Evolutionary conservation across 2,329 filamentous ascomycete genomes (phyloP), one percentile per base, ranked within the genome.

Genomic region (Aspergillus ruber): DNA sequence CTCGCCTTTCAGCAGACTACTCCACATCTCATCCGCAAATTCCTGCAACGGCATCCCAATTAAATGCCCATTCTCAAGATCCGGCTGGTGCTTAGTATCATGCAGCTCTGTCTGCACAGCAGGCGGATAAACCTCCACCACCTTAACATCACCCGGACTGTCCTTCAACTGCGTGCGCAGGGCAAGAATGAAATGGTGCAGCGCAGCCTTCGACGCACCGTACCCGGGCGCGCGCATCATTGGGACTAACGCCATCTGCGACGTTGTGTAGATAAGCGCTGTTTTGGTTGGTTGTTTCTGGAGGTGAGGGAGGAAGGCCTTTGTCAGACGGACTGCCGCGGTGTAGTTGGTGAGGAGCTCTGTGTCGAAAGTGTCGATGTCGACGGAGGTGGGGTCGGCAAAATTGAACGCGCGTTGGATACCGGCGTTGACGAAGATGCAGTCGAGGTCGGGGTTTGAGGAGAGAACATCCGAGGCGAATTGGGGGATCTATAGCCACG

Each of bases 91-190:
- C 59, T 77, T 77, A 23, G 67, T 67, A 49, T 80, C 76, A 50
- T 80, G 77, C 21, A 81, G 60, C 57, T 81, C 78, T 0, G 76
- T 81, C 63, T 80, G 77, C 32, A 80, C 77, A 1, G 76, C 74
- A 0, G 77, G 78, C 3, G 78, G 77, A 47, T 74, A 76, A 8
- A 81, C 66, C 58, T 80, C 78, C 33, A 80, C 64, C n/a, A 80
- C 70, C 50, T 77, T 76, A 56, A 80, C 67, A 42, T 75, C 71
- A 0, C 69, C 68, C 1, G 55, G 52, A 0, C 53, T 56, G 10
- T 49, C 52, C 40, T 69, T 68, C 29, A 81, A 53, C 56, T 80
- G 77, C 50, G 75, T 69, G 1, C 78, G 71, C 29, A 80, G 64
- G 5, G 67, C 68, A 4, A 81, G 65, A 18, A 80, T 69, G 61